phyloP scores from a whole-genome alignment of 2,329 filamentous ascomycete genomes.

The Colletotrichum sp. region DNA sequence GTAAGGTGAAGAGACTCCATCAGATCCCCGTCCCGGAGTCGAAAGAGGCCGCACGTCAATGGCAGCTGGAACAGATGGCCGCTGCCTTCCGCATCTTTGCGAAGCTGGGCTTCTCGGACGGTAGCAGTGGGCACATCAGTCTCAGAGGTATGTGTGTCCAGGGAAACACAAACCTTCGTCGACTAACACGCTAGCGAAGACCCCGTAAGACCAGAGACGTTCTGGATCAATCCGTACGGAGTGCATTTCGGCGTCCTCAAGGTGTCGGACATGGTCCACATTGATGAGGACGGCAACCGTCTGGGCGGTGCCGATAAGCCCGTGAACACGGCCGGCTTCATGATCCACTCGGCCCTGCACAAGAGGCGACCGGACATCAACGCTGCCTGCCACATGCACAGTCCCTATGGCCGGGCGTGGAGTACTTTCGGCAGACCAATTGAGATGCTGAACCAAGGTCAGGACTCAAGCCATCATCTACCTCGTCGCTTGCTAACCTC shows the following conservation, averaged over 20 bases:
- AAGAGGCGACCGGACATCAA: slow-evolving; percentile 67
- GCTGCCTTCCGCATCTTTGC: slow-evolving; percentile 54
- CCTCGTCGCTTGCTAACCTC: neutral
- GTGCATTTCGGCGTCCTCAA: slow-evolving; percentile 70
- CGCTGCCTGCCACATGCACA: slow-evolving; percentile 72
- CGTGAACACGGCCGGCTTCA: slow-evolving; percentile 71
- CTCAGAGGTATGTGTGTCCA: slow-evolving; percentile 26
- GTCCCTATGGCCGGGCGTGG: slow-evolving; percentile 69
- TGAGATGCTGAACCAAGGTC: slow-evolving; percentile 68
- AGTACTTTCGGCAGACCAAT: slow-evolving; percentile 64
- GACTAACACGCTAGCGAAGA: slow-evolving; percentile 22
- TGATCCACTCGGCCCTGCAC: slow-evolving; percentile 71
- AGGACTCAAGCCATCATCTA: accelerated
- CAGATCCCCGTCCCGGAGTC: slow-evolving; percentile 14
- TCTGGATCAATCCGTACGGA: slow-evolving; percentile 63
- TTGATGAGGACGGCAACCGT: slow-evolving; percentile 63
- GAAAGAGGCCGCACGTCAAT: slow-evolving; percentile 32
- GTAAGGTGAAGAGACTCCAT: slow-evolving; percentile 17
- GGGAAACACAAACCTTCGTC: neutral
- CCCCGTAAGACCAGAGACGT: slow-evolving; percentile 36
- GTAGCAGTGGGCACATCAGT: slow-evolving; percentile 52
- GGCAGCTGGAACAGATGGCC: slow-evolving; percentile 47
- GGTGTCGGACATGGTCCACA: slow-evolving; percentile 70
- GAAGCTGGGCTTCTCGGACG: slow-evolving; percentile 50
- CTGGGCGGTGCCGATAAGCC: slow-evolving; percentile 63